A percentile compares a stretch with the other conserved stretches of the same genome.
phyloP scores from a whole-genome alignment of 495 filamentous ascomycete genomes.

The Aspergillus cristatus region DNA sequence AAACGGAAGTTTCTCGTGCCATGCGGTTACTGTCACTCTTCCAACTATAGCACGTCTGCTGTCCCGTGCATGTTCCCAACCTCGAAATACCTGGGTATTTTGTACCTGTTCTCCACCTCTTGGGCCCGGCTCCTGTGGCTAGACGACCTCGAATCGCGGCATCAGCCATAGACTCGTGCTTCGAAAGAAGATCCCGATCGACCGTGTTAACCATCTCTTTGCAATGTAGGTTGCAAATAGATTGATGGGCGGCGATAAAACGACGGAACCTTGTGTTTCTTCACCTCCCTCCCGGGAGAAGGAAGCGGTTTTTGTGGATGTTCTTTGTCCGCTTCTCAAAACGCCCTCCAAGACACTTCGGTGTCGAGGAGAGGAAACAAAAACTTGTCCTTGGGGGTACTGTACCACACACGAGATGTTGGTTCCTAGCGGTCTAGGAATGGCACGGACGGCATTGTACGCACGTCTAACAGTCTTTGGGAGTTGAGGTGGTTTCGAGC shows the following conservation, averaged over 20 bases:
- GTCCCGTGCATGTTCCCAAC: constrained; percentile 37
- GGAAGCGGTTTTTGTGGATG: constrained; percentile 75
- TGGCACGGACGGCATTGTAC: background rate
- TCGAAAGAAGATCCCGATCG: constrained; percentile 44
- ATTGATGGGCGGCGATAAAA: constrained; percentile 58
- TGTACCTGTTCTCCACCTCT: constrained; percentile 31
- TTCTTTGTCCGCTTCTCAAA: constrained; percentile 62
- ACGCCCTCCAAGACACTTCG: constrained; percentile 42
- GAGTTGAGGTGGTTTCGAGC: constrained; percentile 24
- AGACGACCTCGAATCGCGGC: constrained; percentile 43
- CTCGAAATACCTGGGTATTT: constrained; percentile 32
- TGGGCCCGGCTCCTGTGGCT: constrained; percentile 17
- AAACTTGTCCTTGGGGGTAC: constrained; percentile 75
- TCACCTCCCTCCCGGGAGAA: constrained; percentile 31
- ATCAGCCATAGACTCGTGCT: constrained; percentile 44
- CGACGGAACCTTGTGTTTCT: constrained; percentile 16
- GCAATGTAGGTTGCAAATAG: constrained; percentile 41
- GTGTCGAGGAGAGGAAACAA: constrained; percentile 69
- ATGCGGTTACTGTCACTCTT: constrained; percentile 11
- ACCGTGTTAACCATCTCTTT: constrained; percentile 69
- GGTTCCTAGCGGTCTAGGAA: background rate
- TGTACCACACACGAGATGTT: constrained; percentile 63
- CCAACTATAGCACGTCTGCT: constrained; percentile 20
- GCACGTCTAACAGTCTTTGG: constrained; percentile 10
- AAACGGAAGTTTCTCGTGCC: constrained; percentile 12